Evolutionary conservation across 177 flowering plant species (phyloP).

Genomic region (Vitis hybrid): DNA sequence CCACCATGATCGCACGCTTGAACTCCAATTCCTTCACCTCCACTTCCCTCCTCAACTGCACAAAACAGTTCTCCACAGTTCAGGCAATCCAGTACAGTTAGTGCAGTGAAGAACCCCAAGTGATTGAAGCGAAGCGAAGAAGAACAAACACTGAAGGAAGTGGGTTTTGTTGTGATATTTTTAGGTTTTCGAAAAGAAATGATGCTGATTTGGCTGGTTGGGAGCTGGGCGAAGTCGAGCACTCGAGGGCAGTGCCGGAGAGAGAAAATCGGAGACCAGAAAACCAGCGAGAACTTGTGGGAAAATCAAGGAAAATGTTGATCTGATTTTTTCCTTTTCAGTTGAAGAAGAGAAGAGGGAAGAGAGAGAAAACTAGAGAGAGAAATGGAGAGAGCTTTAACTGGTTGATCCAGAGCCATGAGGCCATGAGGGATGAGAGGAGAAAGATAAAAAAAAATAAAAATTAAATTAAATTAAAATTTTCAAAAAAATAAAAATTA

Average conservation of each 20-base stretch:
- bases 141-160: no score
- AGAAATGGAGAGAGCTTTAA: neutral
- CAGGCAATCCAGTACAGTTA: no score
- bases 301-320: constrained; percentile 21
- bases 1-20: constrained; percentile 16
- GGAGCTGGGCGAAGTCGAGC: constrained; percentile 13
- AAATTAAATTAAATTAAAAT: no score
- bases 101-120: neutral
- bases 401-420: constrained; percentile 20
- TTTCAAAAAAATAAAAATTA: no score
- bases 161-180: neutral
- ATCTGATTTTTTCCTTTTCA: constrained; percentile 22
- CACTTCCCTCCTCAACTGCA: neutral
- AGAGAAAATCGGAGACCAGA: constrained; percentile 20
- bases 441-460: neutral
- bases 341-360: constrained; percentile 29
- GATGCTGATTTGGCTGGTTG: constrained; percentile 13
- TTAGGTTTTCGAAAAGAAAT: constrained; percentile 13
- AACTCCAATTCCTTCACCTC: constrained; percentile 8
- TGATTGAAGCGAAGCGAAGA: neutral
- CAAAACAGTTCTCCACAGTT: neutral
- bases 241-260: constrained; percentile 11
- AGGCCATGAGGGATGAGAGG: constrained; percentile 10
- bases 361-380: constrained; percentile 16
- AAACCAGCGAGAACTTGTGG: constrained; percentile 23